phyloP scores from a whole-genome alignment of 805 yeast species.

The Soucietia sequanensis region DNA sequence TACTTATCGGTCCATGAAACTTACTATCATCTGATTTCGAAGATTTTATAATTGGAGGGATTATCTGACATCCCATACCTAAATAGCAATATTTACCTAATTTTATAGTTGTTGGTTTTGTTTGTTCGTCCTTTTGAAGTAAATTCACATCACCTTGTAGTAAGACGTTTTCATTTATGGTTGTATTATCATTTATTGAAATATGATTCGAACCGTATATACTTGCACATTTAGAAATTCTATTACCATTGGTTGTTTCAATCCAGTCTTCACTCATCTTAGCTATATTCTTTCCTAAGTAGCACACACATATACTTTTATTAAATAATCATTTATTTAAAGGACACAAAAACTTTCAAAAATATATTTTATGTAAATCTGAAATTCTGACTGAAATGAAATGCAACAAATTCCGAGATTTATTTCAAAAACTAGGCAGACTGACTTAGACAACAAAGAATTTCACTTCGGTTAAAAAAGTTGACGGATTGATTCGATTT shows the following conservation, averaged over 20 bases:
- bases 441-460: no score
- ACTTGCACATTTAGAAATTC: conserved; percentile 45
- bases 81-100: conserved; percentile 50
- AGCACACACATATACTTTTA: no score
- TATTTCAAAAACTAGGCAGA: no score
- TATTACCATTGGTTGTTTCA: conserved; percentile 52
- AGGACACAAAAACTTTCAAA: no score
- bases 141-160: conserved; percentile 32
- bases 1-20: conserved; percentile 25
- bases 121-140: conserved; percentile 7
- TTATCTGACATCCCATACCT: conserved; percentile 22
- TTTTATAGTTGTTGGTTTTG: conserved; percentile 30
- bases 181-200: conserved; percentile 46
- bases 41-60: conserved; percentile 26
- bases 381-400: not conserved
- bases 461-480: no score
- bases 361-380: no score
- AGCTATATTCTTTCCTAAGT: no score
- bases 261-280: conserved; percentile 28
- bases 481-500: no score
- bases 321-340: no score
- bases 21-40: conserved; percentile 6
- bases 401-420: not conserved
- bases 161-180: conserved; percentile 36
- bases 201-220: conserved; percentile 45